phyloP scores from a whole-genome alignment of 495 filamentous ascomycete genomes.

The Annulohypoxylon bovei region DNA sequence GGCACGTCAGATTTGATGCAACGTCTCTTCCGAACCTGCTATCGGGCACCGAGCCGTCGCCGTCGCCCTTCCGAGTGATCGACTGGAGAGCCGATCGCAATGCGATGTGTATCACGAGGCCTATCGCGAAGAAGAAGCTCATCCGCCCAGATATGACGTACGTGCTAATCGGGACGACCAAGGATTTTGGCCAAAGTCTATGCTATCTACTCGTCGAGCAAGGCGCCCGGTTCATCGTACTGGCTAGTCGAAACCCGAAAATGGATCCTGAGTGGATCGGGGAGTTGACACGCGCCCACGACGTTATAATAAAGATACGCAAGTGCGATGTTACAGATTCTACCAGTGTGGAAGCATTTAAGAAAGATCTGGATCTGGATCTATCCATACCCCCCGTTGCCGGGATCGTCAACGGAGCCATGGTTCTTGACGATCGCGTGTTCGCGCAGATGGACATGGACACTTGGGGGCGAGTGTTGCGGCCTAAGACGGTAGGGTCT shows the following conservation, averaged over 20 bases:
- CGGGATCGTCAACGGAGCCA: slow-evolving; percentile 64
- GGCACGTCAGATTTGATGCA: not conserved
- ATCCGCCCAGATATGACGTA: slow-evolving; percentile 62
- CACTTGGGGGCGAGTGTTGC: slow-evolving; percentile 51
- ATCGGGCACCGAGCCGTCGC: not conserved
- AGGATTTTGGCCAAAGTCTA: slow-evolving; percentile 67
- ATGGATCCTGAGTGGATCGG: slow-evolving; percentile 59
- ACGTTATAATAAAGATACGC: slow-evolving; percentile 48
- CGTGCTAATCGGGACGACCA: slow-evolving; percentile 65
- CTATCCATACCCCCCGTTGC: slow-evolving; percentile 49
- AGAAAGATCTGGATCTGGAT: slow-evolving; percentile 41
- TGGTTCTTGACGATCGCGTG: slow-evolving; percentile 62
- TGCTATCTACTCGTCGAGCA: slow-evolving; percentile 65
- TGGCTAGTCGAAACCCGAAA: slow-evolving; percentile 66
- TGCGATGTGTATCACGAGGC: slow-evolving; percentile 30
- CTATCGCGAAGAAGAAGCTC: slow-evolving; percentile 23
- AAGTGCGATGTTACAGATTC: slow-evolving; percentile 49
- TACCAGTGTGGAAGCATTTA: slow-evolving; percentile 44
- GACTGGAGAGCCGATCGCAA: slow-evolving; percentile 53
- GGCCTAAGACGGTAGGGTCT: slow-evolving; percentile 57
- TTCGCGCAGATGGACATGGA: slow-evolving; percentile 59
- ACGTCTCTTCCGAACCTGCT: slow-evolving; percentile 43
- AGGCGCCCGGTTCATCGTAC: slow-evolving; percentile 63
- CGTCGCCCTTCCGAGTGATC: slow-evolving; percentile 43
- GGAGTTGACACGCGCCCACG: slow-evolving; percentile 45